phyloP scores from a whole-genome alignment of 2,329 filamentous ascomycete species.

The Penicillium digitatum region DNA sequence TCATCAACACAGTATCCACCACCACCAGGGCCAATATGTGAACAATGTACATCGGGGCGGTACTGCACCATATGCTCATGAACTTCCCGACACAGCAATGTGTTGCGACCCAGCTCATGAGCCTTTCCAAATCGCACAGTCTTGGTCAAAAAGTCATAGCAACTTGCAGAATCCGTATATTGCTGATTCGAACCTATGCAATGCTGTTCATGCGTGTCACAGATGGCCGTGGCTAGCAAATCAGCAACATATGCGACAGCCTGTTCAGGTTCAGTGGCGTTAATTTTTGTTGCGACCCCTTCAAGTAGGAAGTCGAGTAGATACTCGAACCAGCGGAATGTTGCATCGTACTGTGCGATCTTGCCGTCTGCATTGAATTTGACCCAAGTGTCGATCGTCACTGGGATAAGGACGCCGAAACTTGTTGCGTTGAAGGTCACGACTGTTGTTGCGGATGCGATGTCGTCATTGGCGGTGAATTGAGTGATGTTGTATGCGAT shows the following conservation, averaged over 20 bases:
- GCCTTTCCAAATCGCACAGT: constrained; percentile 23
- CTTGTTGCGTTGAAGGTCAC: constrained; percentile 26
- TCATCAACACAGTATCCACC: constrained; percentile 31
- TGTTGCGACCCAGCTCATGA: constrained; percentile 26
- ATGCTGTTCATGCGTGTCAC: constrained; percentile 18
- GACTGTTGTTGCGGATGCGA: constrained; percentile 21
- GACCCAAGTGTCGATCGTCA: constrained; percentile 30
- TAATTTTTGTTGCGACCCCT: constrained; percentile 14
- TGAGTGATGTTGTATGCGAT: constrained; percentile 27
- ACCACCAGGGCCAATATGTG: constrained; percentile 28
- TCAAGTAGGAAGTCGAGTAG: constrained; percentile 19
- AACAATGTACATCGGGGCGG: constrained; percentile 25
- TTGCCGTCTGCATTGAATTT: constrained; percentile 21
- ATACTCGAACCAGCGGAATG: constrained; percentile 27
- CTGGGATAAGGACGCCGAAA: constrained; percentile 20
- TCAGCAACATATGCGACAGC: constrained; percentile 15
- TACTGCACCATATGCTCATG: constrained; percentile 31
- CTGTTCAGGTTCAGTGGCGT: constrained; percentile 12
- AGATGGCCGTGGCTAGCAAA: constrained; percentile 21
- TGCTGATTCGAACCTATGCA: constrained; percentile 22
- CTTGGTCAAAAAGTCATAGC: constrained; percentile 19
- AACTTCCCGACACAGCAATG: constrained; percentile 28
- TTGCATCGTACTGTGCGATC: constrained; percentile 25
- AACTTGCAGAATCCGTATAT: constrained; percentile 17
- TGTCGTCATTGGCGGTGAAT: constrained; percentile 22